Evolutionary conservation across 331 rosid genomes (phyloP).

Genomic region (Stylosanthes scabra): DNA sequence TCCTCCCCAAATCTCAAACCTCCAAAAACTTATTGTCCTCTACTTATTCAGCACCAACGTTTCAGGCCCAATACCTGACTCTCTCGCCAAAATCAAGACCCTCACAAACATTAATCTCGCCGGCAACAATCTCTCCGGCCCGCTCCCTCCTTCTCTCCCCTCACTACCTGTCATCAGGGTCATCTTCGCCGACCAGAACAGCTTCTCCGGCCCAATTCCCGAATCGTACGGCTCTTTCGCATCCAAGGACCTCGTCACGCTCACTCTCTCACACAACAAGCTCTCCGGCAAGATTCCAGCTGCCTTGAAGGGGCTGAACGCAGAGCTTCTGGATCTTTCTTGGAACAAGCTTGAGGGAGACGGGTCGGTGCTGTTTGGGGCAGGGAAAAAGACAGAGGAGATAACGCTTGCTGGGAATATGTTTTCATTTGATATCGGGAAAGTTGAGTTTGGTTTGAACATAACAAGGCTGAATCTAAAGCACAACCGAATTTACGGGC

Average conservation of each 20-base stretch:
- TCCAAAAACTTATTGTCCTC: conserved; percentile 27
- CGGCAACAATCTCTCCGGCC: conserved; percentile 44
- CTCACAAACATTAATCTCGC: neutral
- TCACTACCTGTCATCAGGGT: conserved; percentile 29
- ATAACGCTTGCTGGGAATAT: conserved; percentile 52
- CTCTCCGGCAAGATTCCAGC: conserved; percentile 51
- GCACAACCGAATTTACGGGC: conserved; percentile 52
- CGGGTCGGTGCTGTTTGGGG: conserved; percentile 50
- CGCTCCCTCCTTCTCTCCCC: conserved; percentile 48
- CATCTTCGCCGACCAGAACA: conserved; percentile 42
- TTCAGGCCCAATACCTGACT: conserved; percentile 52
- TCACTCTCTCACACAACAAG: conserved; percentile 52
- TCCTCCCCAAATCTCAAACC: conserved; percentile 43
- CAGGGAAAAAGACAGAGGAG: conserved; percentile 25
- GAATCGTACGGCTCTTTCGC: conserved; percentile 48
- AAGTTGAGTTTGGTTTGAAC: conserved; percentile 42
- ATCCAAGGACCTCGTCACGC: neutral
- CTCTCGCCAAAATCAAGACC: conserved; percentile 43
- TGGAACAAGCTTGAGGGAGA: conserved; percentile 61
- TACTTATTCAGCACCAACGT: conserved; percentile 42
- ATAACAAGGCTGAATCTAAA: conserved; percentile 46
- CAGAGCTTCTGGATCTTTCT: conserved; percentile 33
- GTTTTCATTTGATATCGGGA: conserved; percentile 49
- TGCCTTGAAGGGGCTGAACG: conserved; percentile 40
- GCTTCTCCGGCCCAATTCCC: conserved; percentile 51